Percentiles rank a stretch among this genome's conserved stretches.
phyloP scores from a whole-genome alignment of 176 grass and related monocot species.

The Musa itinerans region DNA sequence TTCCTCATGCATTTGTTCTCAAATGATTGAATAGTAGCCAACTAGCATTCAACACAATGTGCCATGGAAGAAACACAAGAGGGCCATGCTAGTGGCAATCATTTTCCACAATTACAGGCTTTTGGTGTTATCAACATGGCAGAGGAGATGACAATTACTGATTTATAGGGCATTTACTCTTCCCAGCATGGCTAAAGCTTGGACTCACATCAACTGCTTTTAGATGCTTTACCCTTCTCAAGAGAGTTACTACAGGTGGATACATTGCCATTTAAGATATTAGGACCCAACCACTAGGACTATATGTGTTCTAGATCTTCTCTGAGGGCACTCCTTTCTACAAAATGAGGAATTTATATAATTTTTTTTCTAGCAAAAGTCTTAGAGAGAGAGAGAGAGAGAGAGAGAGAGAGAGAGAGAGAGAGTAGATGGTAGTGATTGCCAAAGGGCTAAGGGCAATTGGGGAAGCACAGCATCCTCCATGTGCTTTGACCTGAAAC shows the following conservation, averaged over 20 bases:
- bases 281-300: too few relatives aligned
- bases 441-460: too few relatives aligned
- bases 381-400: background rate
- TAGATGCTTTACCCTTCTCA: background rate
- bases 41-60: background rate
- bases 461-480: background rate
- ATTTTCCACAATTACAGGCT: constrained; percentile 3
- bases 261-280: too few relatives aligned
- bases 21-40: background rate
- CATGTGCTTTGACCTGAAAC: background rate
- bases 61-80: background rate
- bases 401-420: too few relatives aligned
- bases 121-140: background rate
- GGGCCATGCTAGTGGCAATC: constrained; percentile 1
- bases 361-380: too few relatives aligned
- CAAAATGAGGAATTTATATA: too few relatives aligned
- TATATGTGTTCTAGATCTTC: too few relatives aligned
- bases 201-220: background rate
- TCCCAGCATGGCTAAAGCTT: background rate
- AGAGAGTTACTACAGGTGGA: background rate
- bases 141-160: background rate
- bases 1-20: background rate
- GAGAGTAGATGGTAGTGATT: background rate
- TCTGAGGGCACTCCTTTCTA: too few relatives aligned
- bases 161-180: background rate